These are phyloP conservation scores for Toxoplasma gondii DNA, from an alignment of 169 alveolate species.

Conservation along the genomic window DNA sequence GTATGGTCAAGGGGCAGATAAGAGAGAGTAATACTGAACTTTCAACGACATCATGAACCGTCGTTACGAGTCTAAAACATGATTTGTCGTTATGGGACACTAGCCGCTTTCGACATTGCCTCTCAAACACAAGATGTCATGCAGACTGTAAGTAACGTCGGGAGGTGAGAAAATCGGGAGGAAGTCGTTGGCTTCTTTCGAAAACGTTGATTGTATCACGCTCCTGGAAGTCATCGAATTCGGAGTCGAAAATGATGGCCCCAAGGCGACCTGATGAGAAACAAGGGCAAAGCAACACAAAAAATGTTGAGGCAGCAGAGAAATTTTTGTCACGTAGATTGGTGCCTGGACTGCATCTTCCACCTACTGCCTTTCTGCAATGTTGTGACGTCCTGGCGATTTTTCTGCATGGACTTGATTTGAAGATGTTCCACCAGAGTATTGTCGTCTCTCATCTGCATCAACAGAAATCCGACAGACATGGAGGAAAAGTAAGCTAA, in stretches of 20 bases:
- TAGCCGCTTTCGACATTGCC: no score
- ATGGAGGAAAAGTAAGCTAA: no score
- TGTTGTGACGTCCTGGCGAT: constrained; percentile 16
- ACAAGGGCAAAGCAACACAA: background rate
- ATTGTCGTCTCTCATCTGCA: constrained; percentile 21
- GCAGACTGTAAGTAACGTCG: constrained; percentile 2
- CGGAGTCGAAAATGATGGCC: constrained; percentile 49
- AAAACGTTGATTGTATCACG: constrained; percentile 18
- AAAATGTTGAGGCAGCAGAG: background rate
- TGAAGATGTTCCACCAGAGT: constrained; percentile 3
- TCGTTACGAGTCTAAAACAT: no score
- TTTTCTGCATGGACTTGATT: constrained; percentile 55
- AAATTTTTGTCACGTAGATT: background rate
- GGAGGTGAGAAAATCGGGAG: constrained; percentile 39
- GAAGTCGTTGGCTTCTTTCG: constrained; percentile 19
- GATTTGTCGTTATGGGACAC: no score
- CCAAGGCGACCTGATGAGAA: constrained; percentile 50
- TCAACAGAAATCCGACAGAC: background rate
- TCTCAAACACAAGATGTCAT: background rate
- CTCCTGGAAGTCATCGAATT: constrained; percentile 34
- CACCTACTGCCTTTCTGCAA: constrained; percentile 45
- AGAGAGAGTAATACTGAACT: no score
- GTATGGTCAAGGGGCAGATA: no score
- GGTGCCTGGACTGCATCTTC: no score
- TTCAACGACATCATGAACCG: no score